Base-by-base conservation (phyloP, 164 flowering plant genomes). In the Chimonanthus salicifolius region DNA sequence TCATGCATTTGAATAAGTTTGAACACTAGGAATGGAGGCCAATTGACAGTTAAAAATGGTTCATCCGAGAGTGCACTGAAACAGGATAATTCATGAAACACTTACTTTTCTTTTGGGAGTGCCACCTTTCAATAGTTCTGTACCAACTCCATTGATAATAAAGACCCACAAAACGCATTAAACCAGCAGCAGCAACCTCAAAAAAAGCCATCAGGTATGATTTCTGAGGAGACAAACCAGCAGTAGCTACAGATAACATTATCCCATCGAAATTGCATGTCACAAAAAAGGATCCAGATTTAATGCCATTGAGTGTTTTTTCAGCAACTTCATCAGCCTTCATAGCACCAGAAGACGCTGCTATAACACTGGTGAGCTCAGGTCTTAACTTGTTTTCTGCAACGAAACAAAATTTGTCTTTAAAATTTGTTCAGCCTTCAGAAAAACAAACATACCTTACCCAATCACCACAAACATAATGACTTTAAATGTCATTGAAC, bases 141-240 rank as follows among this genome's bases (percentile, higher is more conserved):
- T 86, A 91, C 99, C 98, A 95, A 65, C 73, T 85, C 93, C 96
- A 90, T 44, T 85, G 97, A 73, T 82, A 87, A 80, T 77, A 84
- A 3, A 95, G 81, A 74, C 76, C 96, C 49, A 58, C 88, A 71
- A 89, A 1, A 9, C 97, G 93, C 58, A 81, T 2, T 20, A 87
- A 0, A 70, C 97, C 87, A 77, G 85, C 88, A 74, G 84, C 64
- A 67, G 87, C 74, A 49, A 92, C 96, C 80, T 95, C 99, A 45
- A 89, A 65, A 72, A 88, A 89, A 50, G 99, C 97, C 87, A 88
- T 84, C 63, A 84, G 20, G 51, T 71, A 69, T 65, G 99, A 95
- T 80, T 88, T 85, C 85, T 93, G 99, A 67, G 99, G 99, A 20
- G 94, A 84, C 60, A 92, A 68, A 68, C 99, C 99, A 70, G 97